Percentiles rank a stretch among this genome's conserved stretches.
phyloP scores from a whole-genome alignment of 2,329 filamentous ascomycete genomes.

The Trichocomaceae sp. region DNA sequence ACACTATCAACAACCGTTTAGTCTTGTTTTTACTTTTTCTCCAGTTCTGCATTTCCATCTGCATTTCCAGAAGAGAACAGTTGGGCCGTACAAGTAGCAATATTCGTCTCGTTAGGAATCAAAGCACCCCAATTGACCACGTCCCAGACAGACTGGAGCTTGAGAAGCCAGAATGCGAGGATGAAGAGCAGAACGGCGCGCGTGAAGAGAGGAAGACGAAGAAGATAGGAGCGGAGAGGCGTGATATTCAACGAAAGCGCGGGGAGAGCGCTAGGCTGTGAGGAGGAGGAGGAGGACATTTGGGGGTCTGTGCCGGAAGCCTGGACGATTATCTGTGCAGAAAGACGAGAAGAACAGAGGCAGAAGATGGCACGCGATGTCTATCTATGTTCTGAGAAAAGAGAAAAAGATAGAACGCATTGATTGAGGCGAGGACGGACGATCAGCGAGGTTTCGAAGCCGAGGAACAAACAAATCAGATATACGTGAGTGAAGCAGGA shows the following conservation, averaged over 20 bases:
- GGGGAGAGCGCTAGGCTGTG: slow-evolving; percentile 40
- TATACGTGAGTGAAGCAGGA: neutral
- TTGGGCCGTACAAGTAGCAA: slow-evolving; percentile 57
- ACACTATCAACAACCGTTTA: slow-evolving; percentile 52
- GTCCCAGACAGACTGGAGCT: slow-evolving; percentile 64
- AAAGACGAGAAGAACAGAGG: neutral
- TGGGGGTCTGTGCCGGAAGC: neutral
- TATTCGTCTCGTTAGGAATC: slow-evolving; percentile 66
- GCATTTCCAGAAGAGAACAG: neutral
- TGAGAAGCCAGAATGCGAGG: slow-evolving; percentile 60
- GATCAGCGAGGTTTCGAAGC: neutral
- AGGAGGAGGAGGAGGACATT: slow-evolving; percentile 7
- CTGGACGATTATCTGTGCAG: no score
- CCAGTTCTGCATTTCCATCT: neutral
- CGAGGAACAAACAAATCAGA: neutral
- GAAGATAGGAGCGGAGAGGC: slow-evolving; percentile 71
- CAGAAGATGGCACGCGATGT: neutral
- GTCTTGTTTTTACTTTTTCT: neutral
- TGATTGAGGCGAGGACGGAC: neutral
- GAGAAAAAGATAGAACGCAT: neutral
- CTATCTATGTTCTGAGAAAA: neutral
- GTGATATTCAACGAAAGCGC: slow-evolving; percentile 60
- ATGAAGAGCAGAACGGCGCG: slow-evolving; percentile 62
- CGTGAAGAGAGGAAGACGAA: slow-evolving; percentile 83
- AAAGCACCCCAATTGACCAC: slow-evolving; percentile 71